Evolutionary conservation across 306 rosid genomes (phyloP), one percentile per base, ranked within the genome.

Genomic region (Cicer cuneatum): DNA sequence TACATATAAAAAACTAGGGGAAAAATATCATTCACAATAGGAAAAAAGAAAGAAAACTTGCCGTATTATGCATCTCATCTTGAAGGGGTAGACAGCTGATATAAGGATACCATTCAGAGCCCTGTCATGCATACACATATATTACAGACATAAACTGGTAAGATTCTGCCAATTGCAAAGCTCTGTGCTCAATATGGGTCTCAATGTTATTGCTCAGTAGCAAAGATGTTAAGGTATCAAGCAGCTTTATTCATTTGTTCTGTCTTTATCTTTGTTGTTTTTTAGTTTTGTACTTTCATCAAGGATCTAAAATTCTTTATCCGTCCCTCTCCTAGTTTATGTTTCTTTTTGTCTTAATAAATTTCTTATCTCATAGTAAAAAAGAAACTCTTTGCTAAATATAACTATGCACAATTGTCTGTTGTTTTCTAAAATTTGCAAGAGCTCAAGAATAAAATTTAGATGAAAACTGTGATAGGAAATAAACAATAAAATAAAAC

Each of bases 81-180:
- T 39, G 82, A 37, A 38, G 78, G 7, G 96, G 96, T 87, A 92
- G 91, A 60, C 85, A 49, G 71, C 78, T 78, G 69, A 90, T 74
- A 70, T 88, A 92, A 68, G 92, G 91, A 54, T 82, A 76, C 94
- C 98, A 92, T 13, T 83, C 85, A 14, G 96, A 92, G 57, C 58
- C 84, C 94, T 90, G 72, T 72, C 70, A 78, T 33, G 58, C 16
- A 80, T 21, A 39, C 38, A 71, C 35, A 62, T 29, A 83, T 76
- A 66, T 13, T 7, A 35, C 52, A 70, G n/a, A 58, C 5, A 37
- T 2, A 45, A 0, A 13, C 74, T 64, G 29, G n/a, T 7, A 37
- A 60, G 67, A 10, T 65, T 81, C 56, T 53, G 29, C 74, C 49
- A 12, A 71, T 13, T 21, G 60, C 63, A 64, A 57, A 43, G 24